Evolutionary conservation across 495 filamentous ascomycete genomes (phyloP).

Genomic region (Neurospora cerealis): DNA sequence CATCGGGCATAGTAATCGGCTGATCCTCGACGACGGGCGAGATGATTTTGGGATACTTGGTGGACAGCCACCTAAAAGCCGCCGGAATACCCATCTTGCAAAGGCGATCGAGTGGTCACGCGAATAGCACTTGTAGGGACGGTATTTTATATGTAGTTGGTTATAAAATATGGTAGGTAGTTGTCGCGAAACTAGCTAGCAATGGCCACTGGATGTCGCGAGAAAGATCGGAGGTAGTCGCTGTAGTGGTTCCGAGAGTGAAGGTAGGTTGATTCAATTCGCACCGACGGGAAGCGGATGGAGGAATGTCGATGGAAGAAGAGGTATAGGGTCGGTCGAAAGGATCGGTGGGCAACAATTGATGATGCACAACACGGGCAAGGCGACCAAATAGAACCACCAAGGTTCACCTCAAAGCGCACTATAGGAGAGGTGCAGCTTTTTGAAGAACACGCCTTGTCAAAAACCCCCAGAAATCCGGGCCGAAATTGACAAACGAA

Average conservation of each 20-base stretch:
- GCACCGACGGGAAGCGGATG: neutral
- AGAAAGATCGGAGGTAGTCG: neutral
- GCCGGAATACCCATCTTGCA: slow-evolving; percentile 86
- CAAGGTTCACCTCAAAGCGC: neutral
- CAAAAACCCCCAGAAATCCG: neutral
- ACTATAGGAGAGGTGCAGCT: neutral
- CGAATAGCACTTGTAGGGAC: neutral
- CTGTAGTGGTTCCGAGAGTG: neutral
- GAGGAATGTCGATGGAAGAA: neutral
- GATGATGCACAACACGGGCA: neutral
- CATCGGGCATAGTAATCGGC: slow-evolving; percentile 64
- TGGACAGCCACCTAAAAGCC: slow-evolving; percentile 85
- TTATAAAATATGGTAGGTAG: neutral
- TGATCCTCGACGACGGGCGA: slow-evolving; percentile 80
- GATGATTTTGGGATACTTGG: slow-evolving; percentile 95
- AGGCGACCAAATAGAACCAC: neutral
- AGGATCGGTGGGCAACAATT: neutral
- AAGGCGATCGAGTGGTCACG: slow-evolving; percentile 1
- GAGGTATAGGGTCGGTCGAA: neutral
- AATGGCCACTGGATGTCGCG: neutral
- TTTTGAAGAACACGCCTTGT: neutral
- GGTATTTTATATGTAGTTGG: neutral
- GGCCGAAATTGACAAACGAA: neutral
- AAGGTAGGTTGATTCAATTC: neutral
- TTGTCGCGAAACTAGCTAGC: neutral